Percentiles rank a stretch among this genome's conserved stretches.
Evolutionary conservation across 257 asterid species (phyloP).

Genomic region (Datura wrightii): DNA sequence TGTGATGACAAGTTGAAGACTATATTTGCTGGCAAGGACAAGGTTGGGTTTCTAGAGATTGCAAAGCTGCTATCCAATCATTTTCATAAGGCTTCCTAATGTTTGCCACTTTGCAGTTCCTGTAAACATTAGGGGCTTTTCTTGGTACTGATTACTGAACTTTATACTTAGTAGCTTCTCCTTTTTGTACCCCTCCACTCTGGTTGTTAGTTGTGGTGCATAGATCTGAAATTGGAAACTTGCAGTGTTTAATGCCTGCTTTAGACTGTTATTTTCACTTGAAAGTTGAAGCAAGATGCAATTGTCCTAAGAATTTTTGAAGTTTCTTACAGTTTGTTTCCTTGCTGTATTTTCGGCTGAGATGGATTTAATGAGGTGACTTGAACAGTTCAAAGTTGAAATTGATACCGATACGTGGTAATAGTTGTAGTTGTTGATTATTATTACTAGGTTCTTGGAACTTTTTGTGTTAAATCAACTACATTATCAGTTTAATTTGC

Average conservation of each 20-base stretch:
- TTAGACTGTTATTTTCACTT: background rate
- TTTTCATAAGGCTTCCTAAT: conserved; percentile 52
- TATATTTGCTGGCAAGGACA: conserved; percentile 63
- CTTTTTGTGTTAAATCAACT: background rate
- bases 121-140: conserved; percentile 3
- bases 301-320: background rate
- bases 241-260: background rate
- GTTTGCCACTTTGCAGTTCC: background rate
- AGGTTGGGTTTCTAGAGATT: conserved; percentile 54
- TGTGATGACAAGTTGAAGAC: conserved; percentile 70
- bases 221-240: background rate
- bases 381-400: no score
- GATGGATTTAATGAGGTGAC: background rate
- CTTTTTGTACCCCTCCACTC: background rate
- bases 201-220: conserved; percentile 11
- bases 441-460: background rate
- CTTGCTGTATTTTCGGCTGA: background rate
- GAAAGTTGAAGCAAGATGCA: background rate
- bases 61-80: conserved; percentile 59
- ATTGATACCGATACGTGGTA: no score
- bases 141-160: background rate
- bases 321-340: background rate
- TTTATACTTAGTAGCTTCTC: background rate
- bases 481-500: background rate
- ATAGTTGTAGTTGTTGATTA: background rate